Conservation (phyloP, 345 rosid genomes). For the Crucihimalaya himalaica region DNA sequence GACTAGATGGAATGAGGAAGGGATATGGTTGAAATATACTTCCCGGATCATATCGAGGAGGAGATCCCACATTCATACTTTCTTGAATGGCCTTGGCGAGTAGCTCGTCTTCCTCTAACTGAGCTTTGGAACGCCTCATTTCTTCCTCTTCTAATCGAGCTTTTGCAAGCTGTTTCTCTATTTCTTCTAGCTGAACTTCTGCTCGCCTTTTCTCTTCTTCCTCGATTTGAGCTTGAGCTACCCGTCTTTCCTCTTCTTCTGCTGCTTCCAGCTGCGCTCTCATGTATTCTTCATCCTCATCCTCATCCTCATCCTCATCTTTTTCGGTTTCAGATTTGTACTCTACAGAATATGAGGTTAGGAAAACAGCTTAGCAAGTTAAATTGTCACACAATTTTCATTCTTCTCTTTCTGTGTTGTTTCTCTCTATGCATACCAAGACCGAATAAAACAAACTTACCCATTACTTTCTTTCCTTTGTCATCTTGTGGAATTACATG, state of each 20-base stretch:
- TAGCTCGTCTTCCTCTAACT: slow-evolving; percentile 86
- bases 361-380: slow-evolving; percentile 24
- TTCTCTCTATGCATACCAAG: not conserved
- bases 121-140: slow-evolving; percentile 43
- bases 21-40: slow-evolving; percentile 58
- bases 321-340: slow-evolving; percentile 52
- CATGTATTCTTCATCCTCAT: slow-evolving; percentile 36
- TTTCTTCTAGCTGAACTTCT: slow-evolving; percentile 46
- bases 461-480: slow-evolving; percentile 77
- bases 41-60: slow-evolving; percentile 55
- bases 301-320: slow-evolving; percentile 34
- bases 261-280: slow-evolving; percentile 45
- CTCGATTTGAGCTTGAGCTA: slow-evolving; percentile 40
- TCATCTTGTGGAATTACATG: slow-evolving; percentile 57
- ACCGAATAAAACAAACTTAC: slow-evolving; percentile 43
- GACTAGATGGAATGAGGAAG: slow-evolving; percentile 51
- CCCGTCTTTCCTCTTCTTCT: slow-evolving; percentile 35
- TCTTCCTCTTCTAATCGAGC: slow-evolving; percentile 59
- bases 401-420: not conserved
- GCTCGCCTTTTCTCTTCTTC: slow-evolving; percentile 51
- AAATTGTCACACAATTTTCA: not conserved
- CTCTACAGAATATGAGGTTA: slow-evolving; percentile 31
- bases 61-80: slow-evolving; percentile 60
- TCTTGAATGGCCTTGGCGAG: slow-evolving; percentile 92
- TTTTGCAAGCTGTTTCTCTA: slow-evolving; percentile 41